Conservation (phyloP, 2,329 filamentous ascomycete species). For the Escovopsis weberi region DNA sequence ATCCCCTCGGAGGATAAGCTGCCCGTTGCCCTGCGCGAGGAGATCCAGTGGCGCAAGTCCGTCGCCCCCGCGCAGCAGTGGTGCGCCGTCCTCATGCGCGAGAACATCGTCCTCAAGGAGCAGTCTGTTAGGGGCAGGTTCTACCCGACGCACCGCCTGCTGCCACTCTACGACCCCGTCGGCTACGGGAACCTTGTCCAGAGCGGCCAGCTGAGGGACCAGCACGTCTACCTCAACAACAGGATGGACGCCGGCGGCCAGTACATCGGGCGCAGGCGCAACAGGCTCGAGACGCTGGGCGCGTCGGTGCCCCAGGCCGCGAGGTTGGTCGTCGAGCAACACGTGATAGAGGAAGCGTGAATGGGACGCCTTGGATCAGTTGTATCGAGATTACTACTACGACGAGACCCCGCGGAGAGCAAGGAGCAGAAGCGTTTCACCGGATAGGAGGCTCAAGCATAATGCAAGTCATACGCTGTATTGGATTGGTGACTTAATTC, state of each 20-base stretch:
- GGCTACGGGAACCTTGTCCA: constrained; percentile 23
- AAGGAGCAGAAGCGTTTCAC: too few species aligned
- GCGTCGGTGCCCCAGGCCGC: constrained; percentile 24
- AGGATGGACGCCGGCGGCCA: constrained; percentile 27
- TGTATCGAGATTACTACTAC: too few species aligned
- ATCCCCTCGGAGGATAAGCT: constrained; percentile 19
- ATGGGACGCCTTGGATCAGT: too few species aligned
- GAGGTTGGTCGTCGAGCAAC: constrained; percentile 20
- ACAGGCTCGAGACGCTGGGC: constrained; percentile 29
- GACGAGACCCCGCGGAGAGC: too few species aligned
- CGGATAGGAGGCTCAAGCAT: too few species aligned
- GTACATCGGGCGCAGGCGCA: constrained; percentile 27
- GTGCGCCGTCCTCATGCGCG: constrained; percentile 27
- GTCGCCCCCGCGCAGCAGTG: constrained; percentile 18
- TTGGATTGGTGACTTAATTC: too few species aligned
- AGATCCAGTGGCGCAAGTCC: constrained; percentile 25
- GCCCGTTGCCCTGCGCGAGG: constrained; percentile 26
- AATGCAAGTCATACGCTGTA: too few species aligned
- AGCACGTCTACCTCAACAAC: constrained; percentile 37
- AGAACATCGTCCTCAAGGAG: constrained; percentile 33
- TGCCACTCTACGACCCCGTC: constrained; percentile 31
- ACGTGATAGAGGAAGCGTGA: constrained; percentile 20
- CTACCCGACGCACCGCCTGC: constrained; percentile 39
- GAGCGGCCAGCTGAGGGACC: constrained; percentile 27
- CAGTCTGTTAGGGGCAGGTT: constrained; percentile 38